These are phyloP conservation scores for Lepiota brunneoincarnata DNA, from an alignment of 768 basidiomycete species.

Conservation along the genomic window DNA sequence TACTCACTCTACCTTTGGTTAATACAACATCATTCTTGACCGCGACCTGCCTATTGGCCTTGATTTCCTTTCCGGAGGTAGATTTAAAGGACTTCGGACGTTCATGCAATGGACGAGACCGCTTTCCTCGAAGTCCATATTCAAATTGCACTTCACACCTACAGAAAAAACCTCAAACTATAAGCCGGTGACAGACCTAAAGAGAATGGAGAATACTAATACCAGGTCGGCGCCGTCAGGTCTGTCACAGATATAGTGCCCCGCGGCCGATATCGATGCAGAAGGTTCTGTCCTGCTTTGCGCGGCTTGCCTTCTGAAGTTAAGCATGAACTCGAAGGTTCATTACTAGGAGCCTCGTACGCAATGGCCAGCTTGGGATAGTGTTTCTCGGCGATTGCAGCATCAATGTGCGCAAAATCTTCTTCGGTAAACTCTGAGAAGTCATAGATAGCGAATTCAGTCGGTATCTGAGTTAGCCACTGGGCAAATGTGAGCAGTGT, in stretches of 20 bases:
- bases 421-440: constrained; percentile 57
- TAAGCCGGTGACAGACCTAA: neutral
- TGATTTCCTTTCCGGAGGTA: constrained; percentile 57
- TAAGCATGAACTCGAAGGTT: neutral
- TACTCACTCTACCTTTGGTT: constrained; percentile 52
- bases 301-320: neutral
- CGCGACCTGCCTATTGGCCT: constrained; percentile 49
- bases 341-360: constrained; percentile 1
- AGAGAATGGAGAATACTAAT: too few relatives aligned
- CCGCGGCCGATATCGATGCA: constrained; percentile 40
- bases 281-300: constrained; percentile 10
- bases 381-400: constrained; percentile 21
- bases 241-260: constrained; percentile 60
- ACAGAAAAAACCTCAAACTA: constrained; percentile 10
- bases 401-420: constrained; percentile 52
- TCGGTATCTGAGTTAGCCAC: constrained; percentile 25
- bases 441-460: constrained; percentile 41
- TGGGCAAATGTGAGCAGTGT: neutral
- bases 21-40: constrained; percentile 50
- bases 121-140: constrained; percentile 63
- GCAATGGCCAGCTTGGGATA: constrained; percentile 9
- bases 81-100: constrained; percentile 60
- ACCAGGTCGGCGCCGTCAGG: constrained; percentile 62
- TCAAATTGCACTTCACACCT: constrained; percentile 85
- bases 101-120: constrained; percentile 42